A percentile compares a stretch with the other conserved stretches of the same genome.
Conservation (phyloP, 2,329 filamentous ascomycete species). For the Aspergillus sp. region DNA sequence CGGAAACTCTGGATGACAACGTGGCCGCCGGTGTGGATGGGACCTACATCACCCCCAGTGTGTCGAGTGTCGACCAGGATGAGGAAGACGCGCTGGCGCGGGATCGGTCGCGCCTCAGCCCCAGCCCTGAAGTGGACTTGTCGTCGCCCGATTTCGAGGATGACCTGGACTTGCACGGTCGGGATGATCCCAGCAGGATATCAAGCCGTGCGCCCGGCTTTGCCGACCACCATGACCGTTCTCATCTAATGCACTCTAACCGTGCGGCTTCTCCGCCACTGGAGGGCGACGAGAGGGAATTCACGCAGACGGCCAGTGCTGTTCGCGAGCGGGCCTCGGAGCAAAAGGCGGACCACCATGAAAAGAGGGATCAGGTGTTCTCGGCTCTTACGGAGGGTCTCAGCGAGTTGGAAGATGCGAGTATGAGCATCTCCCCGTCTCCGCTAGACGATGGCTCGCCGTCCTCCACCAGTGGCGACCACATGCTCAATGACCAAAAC, state of each 20-base stretch:
- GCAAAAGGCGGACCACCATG: conserved; percentile 22
- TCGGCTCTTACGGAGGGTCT: conserved; percentile 38
- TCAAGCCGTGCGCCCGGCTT: conserved; percentile 33
- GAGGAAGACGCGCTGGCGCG: conserved; percentile 53
- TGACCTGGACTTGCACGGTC: conserved; percentile 43
- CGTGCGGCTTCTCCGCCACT: conserved; percentile 78
- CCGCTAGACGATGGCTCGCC: conserved; percentile 24
- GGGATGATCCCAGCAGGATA: conserved; percentile 54
- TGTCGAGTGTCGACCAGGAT: conserved; percentile 68
- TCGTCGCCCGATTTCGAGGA: conserved; percentile 81
- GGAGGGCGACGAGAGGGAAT: conserved; percentile 91
- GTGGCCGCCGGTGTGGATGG: conserved; percentile 41
- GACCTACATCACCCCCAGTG: conserved; percentile 70
- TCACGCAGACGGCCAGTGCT: conserved; percentile 86
- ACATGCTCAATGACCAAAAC: conserved; percentile 22
- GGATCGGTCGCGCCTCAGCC: conserved; percentile 60
- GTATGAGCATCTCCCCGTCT: conserved; percentile 19
- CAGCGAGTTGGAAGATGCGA: conserved; percentile 19
- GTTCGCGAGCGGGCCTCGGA: conserved; percentile 52
- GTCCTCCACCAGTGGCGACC: conserved; percentile 19
- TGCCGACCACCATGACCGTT: conserved; percentile 47
- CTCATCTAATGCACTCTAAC: conserved; percentile 52
- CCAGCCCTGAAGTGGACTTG: conserved; percentile 87
- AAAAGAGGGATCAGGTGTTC: conserved; percentile 19
- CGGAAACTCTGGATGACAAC: conserved; percentile 51